A percentile compares a stretch with the other conserved stretches of the same genome.
These are phyloP conservation scores for Oidiodendron maius DNA, from an alignment of 495 filamentous ascomycete genomes.

Conservation along the genomic window DNA sequence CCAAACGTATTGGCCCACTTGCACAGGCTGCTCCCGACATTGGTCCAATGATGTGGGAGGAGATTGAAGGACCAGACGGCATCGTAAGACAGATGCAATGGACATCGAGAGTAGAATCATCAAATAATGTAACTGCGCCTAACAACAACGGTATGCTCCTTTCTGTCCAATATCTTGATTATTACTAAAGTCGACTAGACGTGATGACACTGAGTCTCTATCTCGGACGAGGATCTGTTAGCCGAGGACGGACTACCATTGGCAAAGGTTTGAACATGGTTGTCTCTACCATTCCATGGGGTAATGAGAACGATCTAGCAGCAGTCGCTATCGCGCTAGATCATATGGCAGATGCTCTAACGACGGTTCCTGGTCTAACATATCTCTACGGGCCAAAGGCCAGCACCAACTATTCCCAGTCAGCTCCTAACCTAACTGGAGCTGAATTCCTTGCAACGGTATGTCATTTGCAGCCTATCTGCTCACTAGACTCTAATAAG, in stretches of 20 bases:
- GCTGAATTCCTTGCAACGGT: slow-evolving; percentile 44
- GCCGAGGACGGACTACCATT: slow-evolving; percentile 58
- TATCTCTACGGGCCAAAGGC: slow-evolving; percentile 46
- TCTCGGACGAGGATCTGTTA: slow-evolving; percentile 56
- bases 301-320: slow-evolving; percentile 31
- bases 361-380: slow-evolving; percentile 45
- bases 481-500: background rate
- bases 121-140: slow-evolving; percentile 28
- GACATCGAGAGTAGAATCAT: slow-evolving; percentile 57
- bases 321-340: slow-evolving; percentile 48
- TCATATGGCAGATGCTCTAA: slow-evolving; percentile 50
- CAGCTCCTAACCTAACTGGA: slow-evolving; percentile 42
- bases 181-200: slow-evolving; percentile 5
- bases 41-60: slow-evolving; percentile 56
- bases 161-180: background rate
- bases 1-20: slow-evolving; percentile 52
- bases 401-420: too few species aligned
- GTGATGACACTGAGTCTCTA: slow-evolving; percentile 61
- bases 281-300: slow-evolving; percentile 14
- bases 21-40: slow-evolving; percentile 67
- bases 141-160: slow-evolving; percentile 19
- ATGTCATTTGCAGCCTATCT: slow-evolving; percentile 1
- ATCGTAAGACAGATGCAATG: slow-evolving; percentile 61
- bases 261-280: slow-evolving; percentile 39
- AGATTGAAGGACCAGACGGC: slow-evolving; percentile 54